These are phyloP conservation scores for Irpex sp. DNA, from an alignment of 1,284 basidiomycete species.

Conservation along the genomic window DNA sequence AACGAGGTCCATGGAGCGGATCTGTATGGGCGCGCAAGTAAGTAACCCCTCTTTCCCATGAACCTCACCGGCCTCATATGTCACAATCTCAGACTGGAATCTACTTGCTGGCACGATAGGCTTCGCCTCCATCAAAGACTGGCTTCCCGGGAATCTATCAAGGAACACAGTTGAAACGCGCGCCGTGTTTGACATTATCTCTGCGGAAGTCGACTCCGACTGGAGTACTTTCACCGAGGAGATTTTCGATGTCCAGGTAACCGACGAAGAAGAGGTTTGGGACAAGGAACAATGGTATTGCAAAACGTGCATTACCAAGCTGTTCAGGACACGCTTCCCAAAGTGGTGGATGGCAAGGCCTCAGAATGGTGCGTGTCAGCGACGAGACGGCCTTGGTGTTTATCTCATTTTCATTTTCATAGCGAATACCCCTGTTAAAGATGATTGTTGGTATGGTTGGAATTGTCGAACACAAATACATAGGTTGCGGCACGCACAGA, in stretches of 20 bases:
- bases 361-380: conserved; percentile 14
- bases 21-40: conserved; percentile 21
- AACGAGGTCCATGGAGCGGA: conserved; percentile 11
- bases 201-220: neutral
- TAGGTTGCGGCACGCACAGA: conserved; percentile 18
- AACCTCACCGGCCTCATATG: neutral
- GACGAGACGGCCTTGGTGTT: neutral
- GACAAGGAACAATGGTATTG: conserved; percentile 27
- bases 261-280: conserved; percentile 16
- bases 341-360: conserved; percentile 24
- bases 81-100: conserved; percentile 17
- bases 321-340: conserved; percentile 20
- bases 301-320: conserved; percentile 18
- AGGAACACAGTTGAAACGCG: conserved; percentile 13
- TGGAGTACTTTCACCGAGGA: conserved; percentile 15
- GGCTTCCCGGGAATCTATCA: conserved; percentile 18
- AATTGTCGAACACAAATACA: conserved; percentile 30
- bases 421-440: conserved; percentile 3
- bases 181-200: neutral
- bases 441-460: conserved; percentile 31
- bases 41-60: conserved; percentile 1
- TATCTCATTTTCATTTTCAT: neutral
- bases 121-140: neutral
- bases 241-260: conserved; percentile 17
- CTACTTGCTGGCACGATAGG: conserved; percentile 17